Evolutionary conservation across 805 yeast species (phyloP), one percentile per base, ranked within the genome.

Genomic region (Starmerella floricola): DNA sequence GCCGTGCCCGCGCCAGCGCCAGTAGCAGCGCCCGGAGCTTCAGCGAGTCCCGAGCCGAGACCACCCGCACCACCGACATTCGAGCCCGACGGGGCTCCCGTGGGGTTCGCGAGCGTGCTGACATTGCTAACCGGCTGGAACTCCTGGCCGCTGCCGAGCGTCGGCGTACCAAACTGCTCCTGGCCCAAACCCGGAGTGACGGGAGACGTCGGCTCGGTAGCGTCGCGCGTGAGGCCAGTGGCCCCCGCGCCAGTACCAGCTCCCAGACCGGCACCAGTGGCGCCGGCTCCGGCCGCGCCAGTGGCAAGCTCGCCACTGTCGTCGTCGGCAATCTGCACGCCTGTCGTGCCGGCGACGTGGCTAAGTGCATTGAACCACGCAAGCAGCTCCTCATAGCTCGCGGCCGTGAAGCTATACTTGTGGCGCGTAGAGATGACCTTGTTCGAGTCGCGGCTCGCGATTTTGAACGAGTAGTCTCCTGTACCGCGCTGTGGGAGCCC

Each of bases 361-460:
- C 37, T 29, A 18, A 63, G 40, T 8, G 67, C 71, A 17, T 60
- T 61, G 54, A 65, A 65, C 78, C 78, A 72, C 6, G 62, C 62
- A 34, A 48, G 48, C 48, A 68, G 58, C 49, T 73, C 78, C 34
- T 64, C 69, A 29, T 63, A 59, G 17, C 71, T 63, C 18, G 64
- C 48, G 6, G 76, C 67, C 50, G 66, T 66, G 52, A 72, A 68
- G 6, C 59, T 49, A 47, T 58, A 62, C 26, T 63, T 61, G 54
- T 63, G 63, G 41, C 60, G 55, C 28, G 55, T 36, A 4, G 63
- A 45, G 29, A 61, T 27, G 18, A 55, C 48, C 50, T 61, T 55
- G 27, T 51, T 42, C n/a, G 57, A 46, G 45, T 67, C 73, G 48
- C 68, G 68, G 19, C 73, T 74, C 29, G 62, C 59, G 19, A 72